Conservation (phyloP, 768 basidiomycete species). For the Filobasidium floriforme region DNA sequence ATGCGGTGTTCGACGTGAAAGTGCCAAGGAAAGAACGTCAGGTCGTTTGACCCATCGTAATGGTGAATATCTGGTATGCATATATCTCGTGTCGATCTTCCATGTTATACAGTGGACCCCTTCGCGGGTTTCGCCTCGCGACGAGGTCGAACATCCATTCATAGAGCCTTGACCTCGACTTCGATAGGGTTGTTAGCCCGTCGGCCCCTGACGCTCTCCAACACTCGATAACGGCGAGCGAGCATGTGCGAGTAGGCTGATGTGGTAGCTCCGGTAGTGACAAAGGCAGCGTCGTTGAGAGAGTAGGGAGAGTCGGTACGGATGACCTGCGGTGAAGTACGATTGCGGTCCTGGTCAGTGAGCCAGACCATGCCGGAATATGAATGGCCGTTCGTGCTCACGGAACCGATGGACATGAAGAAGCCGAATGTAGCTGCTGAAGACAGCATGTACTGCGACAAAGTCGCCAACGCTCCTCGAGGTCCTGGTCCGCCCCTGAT, state of each 20-base stretch:
- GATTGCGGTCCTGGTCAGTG: not conserved
- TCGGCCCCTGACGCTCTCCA: not conserved
- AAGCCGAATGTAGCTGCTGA: slow-evolving; percentile 96
- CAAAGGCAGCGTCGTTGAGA: slow-evolving; percentile 18
- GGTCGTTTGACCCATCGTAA: too few relatives aligned
- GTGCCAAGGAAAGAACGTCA: too few relatives aligned
- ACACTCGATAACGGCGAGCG: slow-evolving; percentile 11
- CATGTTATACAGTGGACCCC: not conserved
- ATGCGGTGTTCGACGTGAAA: too few relatives aligned
- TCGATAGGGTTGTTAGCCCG: slow-evolving; percentile 2
- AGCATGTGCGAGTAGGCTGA: slow-evolving; percentile 17
- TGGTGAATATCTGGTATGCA: not conserved
- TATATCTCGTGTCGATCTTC: not conserved
- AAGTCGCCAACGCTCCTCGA: slow-evolving; percentile 76
- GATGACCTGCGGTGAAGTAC: slow-evolving; percentile 59
- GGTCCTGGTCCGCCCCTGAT: slow-evolving; percentile 80
- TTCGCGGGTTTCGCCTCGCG: too few relatives aligned
- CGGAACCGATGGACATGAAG: slow-evolving; percentile 91
- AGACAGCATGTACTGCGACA: slow-evolving; percentile 96
- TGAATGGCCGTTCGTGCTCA: slow-evolving; percentile 45
- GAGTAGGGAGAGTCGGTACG: slow-evolving; percentile 58
- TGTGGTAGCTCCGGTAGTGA: slow-evolving; percentile 17
- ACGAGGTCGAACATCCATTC: not conserved
- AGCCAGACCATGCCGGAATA: not conserved
- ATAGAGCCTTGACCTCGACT: slow-evolving; percentile 25